A percentile compares a stretch with the other conserved stretches of the same genome.
Evolutionary conservation across 495 filamentous ascomycete genomes (phyloP).

Genomic region (Neurospora sublineolata): DNA sequence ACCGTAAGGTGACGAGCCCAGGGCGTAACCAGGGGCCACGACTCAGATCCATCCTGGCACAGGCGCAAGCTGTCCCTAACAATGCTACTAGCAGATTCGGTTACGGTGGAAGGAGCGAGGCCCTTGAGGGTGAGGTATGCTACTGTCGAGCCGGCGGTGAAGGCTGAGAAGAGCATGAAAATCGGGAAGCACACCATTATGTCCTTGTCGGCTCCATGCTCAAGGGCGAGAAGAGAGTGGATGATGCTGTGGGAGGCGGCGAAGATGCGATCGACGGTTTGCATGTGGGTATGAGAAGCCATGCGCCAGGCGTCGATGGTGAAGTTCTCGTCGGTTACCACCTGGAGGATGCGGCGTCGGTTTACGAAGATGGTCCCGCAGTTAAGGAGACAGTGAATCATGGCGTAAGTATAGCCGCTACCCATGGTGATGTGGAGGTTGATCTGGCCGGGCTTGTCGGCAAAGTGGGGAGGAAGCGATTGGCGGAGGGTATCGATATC

Average conservation of each 20-base stretch:
- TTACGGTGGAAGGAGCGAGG: constrained; percentile 32
- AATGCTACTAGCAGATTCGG: constrained; percentile 35
- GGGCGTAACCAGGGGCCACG: constrained; percentile 38
- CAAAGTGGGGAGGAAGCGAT: constrained; percentile 35
- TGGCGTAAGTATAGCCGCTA: constrained; percentile 39
- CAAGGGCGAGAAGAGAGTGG: constrained; percentile 31
- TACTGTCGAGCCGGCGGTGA: constrained; percentile 39
- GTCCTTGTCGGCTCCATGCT: constrained; percentile 38
- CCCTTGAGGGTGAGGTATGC: constrained; percentile 41
- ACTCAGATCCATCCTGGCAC: constrained; percentile 35
- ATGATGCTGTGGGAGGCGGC: constrained; percentile 40
- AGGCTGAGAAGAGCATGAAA: constrained; percentile 42
- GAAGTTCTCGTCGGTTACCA: constrained; percentile 34
- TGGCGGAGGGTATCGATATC: constrained; percentile 34
- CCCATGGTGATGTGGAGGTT: constrained; percentile 43
- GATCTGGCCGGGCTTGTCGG: constrained; percentile 39
- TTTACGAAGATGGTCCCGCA: constrained; percentile 41
- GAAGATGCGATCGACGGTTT: constrained; percentile 35
- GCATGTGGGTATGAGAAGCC: constrained; percentile 23
- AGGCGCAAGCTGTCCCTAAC: constrained; percentile 37
- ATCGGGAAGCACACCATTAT: constrained; percentile 37
- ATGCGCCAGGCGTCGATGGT: constrained; percentile 34
- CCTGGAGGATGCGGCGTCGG: constrained; percentile 38
- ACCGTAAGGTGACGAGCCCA: constrained; percentile 40
- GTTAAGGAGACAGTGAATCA: constrained; percentile 40